A percentile compares a stretch with the other conserved stretches of the same genome.
Evolutionary conservation across 768 basidiomycete species (phyloP).

Genomic region (Termitomyces bulborhizus): DNA sequence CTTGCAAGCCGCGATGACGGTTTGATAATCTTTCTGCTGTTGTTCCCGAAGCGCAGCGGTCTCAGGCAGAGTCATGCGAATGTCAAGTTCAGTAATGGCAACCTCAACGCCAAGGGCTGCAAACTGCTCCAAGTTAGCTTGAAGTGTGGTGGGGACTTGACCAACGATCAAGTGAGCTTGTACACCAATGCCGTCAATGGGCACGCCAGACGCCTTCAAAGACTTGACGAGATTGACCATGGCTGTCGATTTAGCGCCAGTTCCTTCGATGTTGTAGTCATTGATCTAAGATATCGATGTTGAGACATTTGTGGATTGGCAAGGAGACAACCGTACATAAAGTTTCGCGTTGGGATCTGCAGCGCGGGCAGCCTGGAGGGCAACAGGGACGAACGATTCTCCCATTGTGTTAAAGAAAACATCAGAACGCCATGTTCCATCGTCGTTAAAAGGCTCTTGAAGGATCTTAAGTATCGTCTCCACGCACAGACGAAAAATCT

Average conservation of each 20-base stretch:
- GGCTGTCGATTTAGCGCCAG: constrained; percentile 48
- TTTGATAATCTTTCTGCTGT: constrained; percentile 52
- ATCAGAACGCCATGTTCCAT: constrained; percentile 48
- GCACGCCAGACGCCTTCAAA: constrained; percentile 39
- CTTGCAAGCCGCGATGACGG: constrained; percentile 48
- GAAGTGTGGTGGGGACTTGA: constrained; percentile 40
- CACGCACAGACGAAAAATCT: background rate
- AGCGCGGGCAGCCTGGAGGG: constrained; percentile 44
- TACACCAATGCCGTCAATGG: constrained; percentile 58
- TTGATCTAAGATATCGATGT: constrained; percentile 20
- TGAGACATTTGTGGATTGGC: background rate
- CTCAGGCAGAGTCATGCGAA: constrained; percentile 50
- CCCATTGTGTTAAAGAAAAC: constrained; percentile 51
- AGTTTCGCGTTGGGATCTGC: constrained; percentile 53
- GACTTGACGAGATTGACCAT: constrained; percentile 46
- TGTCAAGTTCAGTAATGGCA: constrained; percentile 65
- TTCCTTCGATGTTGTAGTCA: constrained; percentile 36
- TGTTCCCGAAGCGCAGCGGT: constrained; percentile 43
- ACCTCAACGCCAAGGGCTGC: constrained; percentile 59
- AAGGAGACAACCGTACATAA: constrained; percentile 29
- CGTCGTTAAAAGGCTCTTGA: constrained; percentile 52
- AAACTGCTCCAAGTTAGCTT: constrained; percentile 45
- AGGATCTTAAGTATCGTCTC: background rate
- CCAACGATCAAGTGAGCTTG: constrained; percentile 59
- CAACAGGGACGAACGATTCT: constrained; percentile 41